These are phyloP conservation scores for Alternaria triticimaculans DNA, from an alignment of 2,329 filamentous ascomycete species.

Conservation along the genomic window DNA sequence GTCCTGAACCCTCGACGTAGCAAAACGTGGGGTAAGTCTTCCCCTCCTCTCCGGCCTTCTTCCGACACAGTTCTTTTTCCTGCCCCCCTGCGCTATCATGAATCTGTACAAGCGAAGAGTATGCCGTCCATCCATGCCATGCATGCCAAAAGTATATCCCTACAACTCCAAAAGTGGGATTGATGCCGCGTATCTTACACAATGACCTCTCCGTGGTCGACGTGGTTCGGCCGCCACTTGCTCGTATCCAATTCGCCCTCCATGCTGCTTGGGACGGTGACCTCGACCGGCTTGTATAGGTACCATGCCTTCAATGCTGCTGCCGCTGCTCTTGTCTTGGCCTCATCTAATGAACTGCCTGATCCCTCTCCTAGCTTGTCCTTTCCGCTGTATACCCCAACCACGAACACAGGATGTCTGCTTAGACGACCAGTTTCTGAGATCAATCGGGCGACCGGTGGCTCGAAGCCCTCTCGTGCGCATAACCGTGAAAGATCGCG, in stretches of 20 bases:
- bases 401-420: conserved; percentile 87
- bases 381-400: conserved; percentile 88
- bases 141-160: conserved; percentile 9
- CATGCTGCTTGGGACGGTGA: conserved; percentile 60
- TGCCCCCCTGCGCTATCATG: not conserved
- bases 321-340: conserved; percentile 79
- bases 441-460: conserved; percentile 83
- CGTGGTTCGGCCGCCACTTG: conserved; percentile 61
- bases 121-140: conserved; percentile 19
- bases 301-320: conserved; percentile 94
- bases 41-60: conserved; percentile 1
- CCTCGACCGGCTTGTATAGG: conserved; percentile 78
- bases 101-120: conserved; percentile 27
- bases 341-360: conserved; percentile 78
- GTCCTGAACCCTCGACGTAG: not conserved
- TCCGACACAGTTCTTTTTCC: not conserved
- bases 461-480: conserved; percentile 85
- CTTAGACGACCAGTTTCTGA: conserved; percentile 88
- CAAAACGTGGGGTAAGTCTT: not conserved
- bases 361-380: conserved; percentile 94
- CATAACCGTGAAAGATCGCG: conserved; percentile 85
- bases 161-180: conserved; percentile 28
- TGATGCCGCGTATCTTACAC: conserved; percentile 35
- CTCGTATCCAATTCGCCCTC: conserved; percentile 44
- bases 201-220: conserved; percentile 65